Evolutionary conservation across 495 filamentous ascomycete species (phyloP), one percentile per base, ranked within the genome.

Genomic region (Aspergillus homomorphus): DNA sequence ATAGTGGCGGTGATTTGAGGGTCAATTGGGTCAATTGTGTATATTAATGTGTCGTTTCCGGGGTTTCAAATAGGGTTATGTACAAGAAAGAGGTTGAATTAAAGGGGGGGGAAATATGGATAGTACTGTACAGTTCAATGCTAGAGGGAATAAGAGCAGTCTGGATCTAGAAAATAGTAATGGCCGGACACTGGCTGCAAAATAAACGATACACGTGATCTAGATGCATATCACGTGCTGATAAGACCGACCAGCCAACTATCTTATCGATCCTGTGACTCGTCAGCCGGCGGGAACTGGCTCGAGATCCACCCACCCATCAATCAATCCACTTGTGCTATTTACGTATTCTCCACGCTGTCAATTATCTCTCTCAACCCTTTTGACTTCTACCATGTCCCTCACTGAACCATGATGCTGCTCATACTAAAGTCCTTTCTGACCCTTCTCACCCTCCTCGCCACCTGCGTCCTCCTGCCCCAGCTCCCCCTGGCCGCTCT

Each of bases 381-480:
- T 51, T 41, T 23, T 19, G 19, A 49, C 22, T 20, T 38, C 45
- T 60, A 57, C 45, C 41, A 61, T 60, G 58, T 59, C 43, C 22
- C 20, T 46, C 30, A 46, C 18, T 45, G 23, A 50, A 20, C 53
- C 56, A 67, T 63, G 64, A 77, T 79, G 76, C 68, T 75, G 42
- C 69, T 73, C 50, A 38, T 78, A 53, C 63, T 69, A 19, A 74
- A 71, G 45, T 59, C 65, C 53, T 46, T 74, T 18, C 58, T 75
- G 54, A 66, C 68, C 26, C 56, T 74, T 19, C 63, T 78, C 45
- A 48, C 74, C 54, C 60, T 76, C 45, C 59, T 68, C 55, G 70
- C 66, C 44, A 71, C 73, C 38, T 73, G 63, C 28, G 62, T 75
- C 42, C 60, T 78, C 16, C 65, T 80, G 42, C 75, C 77, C 45